phyloP scores from a whole-genome alignment of 306 rosid genomes.

The Fagus sylvatica region DNA sequence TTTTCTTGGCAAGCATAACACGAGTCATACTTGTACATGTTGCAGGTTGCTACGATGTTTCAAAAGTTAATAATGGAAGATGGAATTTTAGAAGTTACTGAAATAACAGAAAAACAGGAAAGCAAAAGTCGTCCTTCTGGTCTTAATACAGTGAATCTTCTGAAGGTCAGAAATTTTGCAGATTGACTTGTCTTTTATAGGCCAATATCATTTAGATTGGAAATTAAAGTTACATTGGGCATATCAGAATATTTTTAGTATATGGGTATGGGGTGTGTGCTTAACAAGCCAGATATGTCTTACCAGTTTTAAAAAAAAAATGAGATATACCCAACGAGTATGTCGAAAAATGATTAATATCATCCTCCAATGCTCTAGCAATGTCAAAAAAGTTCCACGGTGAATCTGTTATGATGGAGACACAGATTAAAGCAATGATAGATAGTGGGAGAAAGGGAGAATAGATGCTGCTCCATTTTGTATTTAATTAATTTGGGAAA shows the following conservation, averaged over 20 bases:
- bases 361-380: no score
- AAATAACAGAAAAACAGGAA: conserved; percentile 86
- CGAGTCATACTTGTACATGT: conserved; percentile 26
- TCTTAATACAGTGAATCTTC: conserved; percentile 93
- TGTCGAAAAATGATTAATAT: no score
- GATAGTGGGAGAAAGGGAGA: no score
- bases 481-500: no score
- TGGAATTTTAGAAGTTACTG: conserved; percentile 70
- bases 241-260: neutral
- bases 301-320: neutral
- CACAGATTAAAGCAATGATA: no score
- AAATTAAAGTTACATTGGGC: neutral
- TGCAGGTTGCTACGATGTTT: conserved; percentile 85
- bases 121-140: conserved; percentile 89
- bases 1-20: conserved; percentile 10
- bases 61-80: conserved; percentile 69
- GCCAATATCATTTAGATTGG: conserved; percentile 6
- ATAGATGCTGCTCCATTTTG: no score
- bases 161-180: conserved; percentile 64
- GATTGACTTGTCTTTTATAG: conserved; percentile 15
- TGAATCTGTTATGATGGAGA: no score
- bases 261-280: neutral
- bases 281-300: neutral
- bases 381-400: no score
- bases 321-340: neutral